A percentile compares a stretch with the other conserved stretches of the same genome.
Evolutionary conservation across 805 yeast genomes (phyloP).

Genomic region (Saccharomycodes ludwigii): DNA sequence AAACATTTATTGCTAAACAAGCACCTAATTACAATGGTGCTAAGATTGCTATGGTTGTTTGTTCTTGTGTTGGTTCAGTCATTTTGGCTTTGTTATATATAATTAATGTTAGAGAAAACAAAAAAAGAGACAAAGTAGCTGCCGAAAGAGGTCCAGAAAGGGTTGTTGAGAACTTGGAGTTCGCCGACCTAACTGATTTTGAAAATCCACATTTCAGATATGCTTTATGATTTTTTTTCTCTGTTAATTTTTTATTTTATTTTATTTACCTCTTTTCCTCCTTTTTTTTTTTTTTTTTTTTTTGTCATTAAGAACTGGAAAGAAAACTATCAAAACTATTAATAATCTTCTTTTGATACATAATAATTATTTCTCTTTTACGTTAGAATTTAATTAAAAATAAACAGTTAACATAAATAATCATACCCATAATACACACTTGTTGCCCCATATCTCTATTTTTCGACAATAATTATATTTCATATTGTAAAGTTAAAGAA

Average conservation of each 20-base stretch:
- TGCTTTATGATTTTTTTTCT: conserved; percentile 15
- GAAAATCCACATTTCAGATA: conserved; percentile 32
- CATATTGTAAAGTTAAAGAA: conserved; percentile 39
- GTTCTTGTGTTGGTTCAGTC: conserved; percentile 30
- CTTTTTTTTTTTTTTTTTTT: too few relatives aligned
- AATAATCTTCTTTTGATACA: too few relatives aligned
- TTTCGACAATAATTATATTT: conserved; percentile 16
- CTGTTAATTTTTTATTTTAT: too few relatives aligned
- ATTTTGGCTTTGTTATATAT: conserved; percentile 21
- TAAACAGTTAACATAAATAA: too few relatives aligned
- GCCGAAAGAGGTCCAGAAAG: conserved; percentile 16
- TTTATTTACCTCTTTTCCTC: too few relatives aligned
- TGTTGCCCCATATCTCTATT: too few relatives aligned
- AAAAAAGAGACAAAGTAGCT: conserved; percentile 26
- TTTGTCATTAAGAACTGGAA: too few relatives aligned
- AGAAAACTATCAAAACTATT: too few relatives aligned
- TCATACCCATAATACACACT: too few relatives aligned
- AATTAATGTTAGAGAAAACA: conserved; percentile 28
- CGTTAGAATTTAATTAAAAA: too few relatives aligned
- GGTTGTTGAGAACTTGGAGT: conserved; percentile 13
- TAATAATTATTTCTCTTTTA: too few relatives aligned
- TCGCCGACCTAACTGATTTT: conserved; percentile 32
- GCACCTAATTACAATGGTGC: conserved; percentile 52
- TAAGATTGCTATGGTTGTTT: conserved; percentile 37
- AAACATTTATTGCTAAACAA: conserved; percentile 43